phyloP scores from a whole-genome alignment of 1,139 yeast genomes.

The Meyerozyma carpophila region DNA sequence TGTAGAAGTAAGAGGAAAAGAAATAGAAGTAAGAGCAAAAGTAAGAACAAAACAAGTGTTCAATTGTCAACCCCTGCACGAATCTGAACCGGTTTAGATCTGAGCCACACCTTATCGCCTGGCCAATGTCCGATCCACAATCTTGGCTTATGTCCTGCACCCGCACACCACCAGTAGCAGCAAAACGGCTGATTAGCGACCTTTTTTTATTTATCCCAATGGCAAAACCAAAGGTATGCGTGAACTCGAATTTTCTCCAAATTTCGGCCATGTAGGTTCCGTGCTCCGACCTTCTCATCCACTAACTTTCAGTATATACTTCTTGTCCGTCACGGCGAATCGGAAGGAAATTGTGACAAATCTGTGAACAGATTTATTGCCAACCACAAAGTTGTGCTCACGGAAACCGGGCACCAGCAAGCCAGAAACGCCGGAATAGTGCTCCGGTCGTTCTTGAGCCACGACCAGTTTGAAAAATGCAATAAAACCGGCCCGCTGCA shows the following conservation, averaged over 20 bases:
- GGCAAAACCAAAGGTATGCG: conserved; percentile 49
- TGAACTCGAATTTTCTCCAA: not conserved
- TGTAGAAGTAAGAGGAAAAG: too few relatives aligned
- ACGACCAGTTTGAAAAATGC: conserved; percentile 34
- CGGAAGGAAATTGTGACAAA: conserved; percentile 83
- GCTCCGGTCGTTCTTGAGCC: conserved; percentile 46
- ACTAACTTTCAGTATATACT: conserved; percentile 53
- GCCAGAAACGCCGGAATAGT: conserved; percentile 66
- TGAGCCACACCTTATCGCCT: too few relatives aligned
- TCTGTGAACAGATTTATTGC: conserved; percentile 70
- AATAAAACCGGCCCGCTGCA: conserved; percentile 11
- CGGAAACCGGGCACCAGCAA: conserved; percentile 61
- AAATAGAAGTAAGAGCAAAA: too few relatives aligned
- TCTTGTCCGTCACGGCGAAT: conserved; percentile 84
- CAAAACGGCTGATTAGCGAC: not conserved
- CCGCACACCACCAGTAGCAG: not conserved
- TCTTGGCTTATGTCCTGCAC: not conserved
- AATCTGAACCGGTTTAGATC: too few relatives aligned
- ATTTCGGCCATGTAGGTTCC: not conserved
- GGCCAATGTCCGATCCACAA: too few relatives aligned
- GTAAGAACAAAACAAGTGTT: too few relatives aligned
- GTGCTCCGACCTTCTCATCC: not conserved
- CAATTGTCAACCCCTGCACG: too few relatives aligned
- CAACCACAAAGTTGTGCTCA: conserved; percentile 71
- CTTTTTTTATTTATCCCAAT: too few relatives aligned